phyloP scores from a whole-genome alignment of 371 early-diverging fungal species.

The Mucor ambiguus region DNA sequence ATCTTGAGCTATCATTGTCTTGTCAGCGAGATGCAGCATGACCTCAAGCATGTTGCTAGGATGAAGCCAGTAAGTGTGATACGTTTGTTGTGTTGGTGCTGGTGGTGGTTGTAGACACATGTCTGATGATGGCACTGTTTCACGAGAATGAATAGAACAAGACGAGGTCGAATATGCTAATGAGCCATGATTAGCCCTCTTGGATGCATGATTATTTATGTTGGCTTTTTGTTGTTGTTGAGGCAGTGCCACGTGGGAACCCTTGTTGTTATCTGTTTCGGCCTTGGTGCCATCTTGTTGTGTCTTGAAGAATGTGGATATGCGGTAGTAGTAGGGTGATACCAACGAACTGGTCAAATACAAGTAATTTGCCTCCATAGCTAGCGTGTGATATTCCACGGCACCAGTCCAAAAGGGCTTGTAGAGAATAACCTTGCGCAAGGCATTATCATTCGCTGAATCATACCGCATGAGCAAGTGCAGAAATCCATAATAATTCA shows the following conservation, averaged over 20 bases:
- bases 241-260: conserved; percentile 1
- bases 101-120: background rate
- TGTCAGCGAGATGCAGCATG: conserved; percentile 13
- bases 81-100: background rate
- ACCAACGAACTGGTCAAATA: background rate
- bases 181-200: background rate
- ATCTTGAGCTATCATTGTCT: conserved; percentile 3
- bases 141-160: conserved; percentile 9
- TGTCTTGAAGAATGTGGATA: background rate
- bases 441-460: background rate
- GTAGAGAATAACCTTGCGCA: background rate
- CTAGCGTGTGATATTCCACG: background rate
- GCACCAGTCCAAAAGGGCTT: conserved; percentile 15
- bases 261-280: background rate
- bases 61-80: conserved; percentile 20
- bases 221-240: background rate
- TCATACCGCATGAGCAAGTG: conserved; percentile 16
- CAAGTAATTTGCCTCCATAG: background rate
- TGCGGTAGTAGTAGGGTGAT: background rate
- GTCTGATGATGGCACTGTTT: conserved; percentile 7
- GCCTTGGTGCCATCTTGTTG: background rate
- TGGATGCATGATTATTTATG: conserved; percentile 1
- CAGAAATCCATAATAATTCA: conserved; percentile 24
- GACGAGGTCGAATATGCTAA: background rate
- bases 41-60: conserved; percentile 21